Base-by-base conservation (phyloP, 2,329 filamentous ascomycete genomes). In the Gyromitra esculenta region DNA sequence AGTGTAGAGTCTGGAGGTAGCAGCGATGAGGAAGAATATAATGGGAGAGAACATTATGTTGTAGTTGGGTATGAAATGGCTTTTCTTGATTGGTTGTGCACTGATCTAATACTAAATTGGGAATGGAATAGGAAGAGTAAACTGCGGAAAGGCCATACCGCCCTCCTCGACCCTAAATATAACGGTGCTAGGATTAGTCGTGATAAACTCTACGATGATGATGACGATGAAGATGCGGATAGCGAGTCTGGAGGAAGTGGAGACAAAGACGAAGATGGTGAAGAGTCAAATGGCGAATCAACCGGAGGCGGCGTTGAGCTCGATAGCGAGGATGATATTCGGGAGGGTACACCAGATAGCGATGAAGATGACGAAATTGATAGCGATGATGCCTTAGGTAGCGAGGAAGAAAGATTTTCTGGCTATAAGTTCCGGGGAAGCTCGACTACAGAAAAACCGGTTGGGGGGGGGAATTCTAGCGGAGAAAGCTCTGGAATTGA, bases 41-140 rank as follows among this genome's bases (percentile, higher is more conserved):
- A 82, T 9, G 93, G 91, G 21, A 91, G 94, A 41, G 95, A 97
- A 81, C 95, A 98, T 83, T 98, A 98, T 82, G 88, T 92, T 56
- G 84, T 87, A 67, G 92, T 97, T 41, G 91, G 91, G 87, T 91
- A 85, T 72, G 86, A 67, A 25, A 8, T 35, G 13, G 3, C 25
- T 78, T 63, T 50, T 8, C 63, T 66, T 79, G 80, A 48, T 76
- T 50, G 18, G 52, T 50, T 6, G 66, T 31, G 64, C 59, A 52
- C 18, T 39, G 18, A 43, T 39, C 73, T 77, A 56, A 75, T 41
- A 13, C 65, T 73, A 79, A 60, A 60, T 50, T 41, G 66, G 21
- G 52, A 15, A 35, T 15, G 15, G 67, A 76, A 71, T 43, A 78
- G 77, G 21, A 77, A 79, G 75, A 79, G 77, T 11, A 79, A 76